Conservation (phyloP, 1,284 basidiomycete species). For the Cryptococcus maquisensis region DNA sequence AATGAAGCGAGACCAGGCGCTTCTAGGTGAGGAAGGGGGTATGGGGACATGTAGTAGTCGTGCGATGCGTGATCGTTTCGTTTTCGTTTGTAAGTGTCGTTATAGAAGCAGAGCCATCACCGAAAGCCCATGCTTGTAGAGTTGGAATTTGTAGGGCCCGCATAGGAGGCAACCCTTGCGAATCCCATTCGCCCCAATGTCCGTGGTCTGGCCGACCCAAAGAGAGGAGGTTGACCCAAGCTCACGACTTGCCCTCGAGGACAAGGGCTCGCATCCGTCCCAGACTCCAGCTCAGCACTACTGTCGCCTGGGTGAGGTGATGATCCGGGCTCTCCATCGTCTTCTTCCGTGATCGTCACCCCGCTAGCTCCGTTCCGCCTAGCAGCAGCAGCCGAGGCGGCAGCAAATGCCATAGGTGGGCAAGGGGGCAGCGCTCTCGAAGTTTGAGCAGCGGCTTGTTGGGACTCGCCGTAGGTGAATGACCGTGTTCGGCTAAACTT, state of each 20-base stretch:
- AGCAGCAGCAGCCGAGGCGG: conserved; percentile 35
- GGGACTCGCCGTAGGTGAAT: conserved; percentile 73
- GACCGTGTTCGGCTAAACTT: conserved; percentile 81
- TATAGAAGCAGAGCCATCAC: neutral
- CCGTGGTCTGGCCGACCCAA: conserved; percentile 41
- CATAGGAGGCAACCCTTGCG: conserved; percentile 29
- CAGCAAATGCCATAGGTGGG: conserved; percentile 41
- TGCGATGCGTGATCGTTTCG: neutral
- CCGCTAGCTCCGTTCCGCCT: conserved; percentile 23
- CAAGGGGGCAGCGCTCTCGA: conserved; percentile 25
- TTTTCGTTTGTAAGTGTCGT: neutral
- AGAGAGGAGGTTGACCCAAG: conserved; percentile 33
- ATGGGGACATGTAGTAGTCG: neutral
- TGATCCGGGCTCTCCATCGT: conserved; percentile 32
- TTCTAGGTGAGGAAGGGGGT: neutral
- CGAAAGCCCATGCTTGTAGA: conserved; percentile 1
- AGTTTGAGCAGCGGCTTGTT: conserved; percentile 1
- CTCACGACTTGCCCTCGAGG: conserved; percentile 19
- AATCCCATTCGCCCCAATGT: conserved; percentile 18
- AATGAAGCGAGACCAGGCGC: neutral
- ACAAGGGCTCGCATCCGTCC: conserved; percentile 31
- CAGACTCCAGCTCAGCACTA: conserved; percentile 11
- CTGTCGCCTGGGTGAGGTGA: conserved; percentile 17
- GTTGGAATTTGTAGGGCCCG: conserved; percentile 14
- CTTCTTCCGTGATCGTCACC: conserved; percentile 33